Conservation (phyloP, 495 filamentous ascomycete species). For the Tuber melanosporum region DNA sequence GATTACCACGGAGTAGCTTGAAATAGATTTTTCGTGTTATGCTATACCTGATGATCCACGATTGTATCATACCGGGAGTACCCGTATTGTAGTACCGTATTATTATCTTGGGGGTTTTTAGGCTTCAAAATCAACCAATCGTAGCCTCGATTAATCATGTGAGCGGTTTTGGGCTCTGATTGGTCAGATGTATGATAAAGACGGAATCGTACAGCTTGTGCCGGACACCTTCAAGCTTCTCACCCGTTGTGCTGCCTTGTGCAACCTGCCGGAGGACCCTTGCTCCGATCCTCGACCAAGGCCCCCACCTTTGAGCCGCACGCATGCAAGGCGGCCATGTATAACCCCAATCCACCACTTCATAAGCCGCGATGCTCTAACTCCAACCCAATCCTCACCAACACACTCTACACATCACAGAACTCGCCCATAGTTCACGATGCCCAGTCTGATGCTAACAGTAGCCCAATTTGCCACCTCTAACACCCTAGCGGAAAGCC, state of each 20-base stretch:
- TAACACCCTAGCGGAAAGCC: constrained; percentile 57
- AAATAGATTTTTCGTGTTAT: not conserved
- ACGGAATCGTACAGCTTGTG: too few relatives aligned
- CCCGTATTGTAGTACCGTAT: too few relatives aligned
- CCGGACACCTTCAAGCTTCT: not conserved
- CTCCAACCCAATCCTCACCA: not conserved
- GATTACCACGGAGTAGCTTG: not conserved
- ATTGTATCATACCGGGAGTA: not conserved
- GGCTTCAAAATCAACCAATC: too few relatives aligned
- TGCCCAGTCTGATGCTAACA: constrained; percentile 56
- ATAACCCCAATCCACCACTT: not conserved
- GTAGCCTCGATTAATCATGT: too few relatives aligned
- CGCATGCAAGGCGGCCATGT: not conserved
- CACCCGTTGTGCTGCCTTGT: not conserved
- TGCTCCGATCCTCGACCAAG: not conserved
- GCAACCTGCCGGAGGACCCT: not conserved
- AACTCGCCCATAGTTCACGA: not conserved
- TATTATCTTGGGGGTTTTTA: not conserved
- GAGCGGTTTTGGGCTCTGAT: too few relatives aligned
- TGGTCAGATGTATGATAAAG: too few relatives aligned
- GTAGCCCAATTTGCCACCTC: constrained; percentile 72
- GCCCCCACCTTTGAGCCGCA: not conserved
- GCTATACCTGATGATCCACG: not conserved
- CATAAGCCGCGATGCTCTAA: not conserved
- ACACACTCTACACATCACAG: not conserved